Evolutionary conservation across 176 grass and related monocot species (phyloP).

Genomic region (Aegilops sharonensis): DNA sequence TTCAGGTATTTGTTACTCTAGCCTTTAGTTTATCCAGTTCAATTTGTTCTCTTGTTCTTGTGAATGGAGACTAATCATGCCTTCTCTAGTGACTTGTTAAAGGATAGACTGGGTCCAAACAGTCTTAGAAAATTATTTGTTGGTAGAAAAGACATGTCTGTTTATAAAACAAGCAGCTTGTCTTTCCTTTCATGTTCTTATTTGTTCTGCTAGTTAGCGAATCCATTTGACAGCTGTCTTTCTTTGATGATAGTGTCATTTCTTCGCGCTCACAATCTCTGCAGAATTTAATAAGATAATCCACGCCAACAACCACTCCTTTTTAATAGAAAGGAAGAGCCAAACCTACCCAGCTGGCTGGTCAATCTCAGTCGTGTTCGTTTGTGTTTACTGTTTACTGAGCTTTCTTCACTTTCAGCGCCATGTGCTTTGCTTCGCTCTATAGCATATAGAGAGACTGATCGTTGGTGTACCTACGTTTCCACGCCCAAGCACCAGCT

Average conservation of each 20-base stretch:
- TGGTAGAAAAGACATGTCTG: neutral
- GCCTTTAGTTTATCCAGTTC: neutral
- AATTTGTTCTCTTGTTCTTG: neutral
- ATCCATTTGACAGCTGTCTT: no score
- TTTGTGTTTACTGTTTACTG: no score
- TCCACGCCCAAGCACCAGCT: neutral
- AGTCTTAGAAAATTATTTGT: neutral
- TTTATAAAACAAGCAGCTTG: neutral
- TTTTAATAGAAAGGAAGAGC: no score
- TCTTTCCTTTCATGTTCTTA: neutral
- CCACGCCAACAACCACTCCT: no score
- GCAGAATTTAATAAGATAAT: no score
- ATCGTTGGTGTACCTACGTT: neutral
- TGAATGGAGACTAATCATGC: neutral
- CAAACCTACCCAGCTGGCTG: no score
- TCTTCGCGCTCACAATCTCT: no score
- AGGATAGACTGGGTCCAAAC: neutral
- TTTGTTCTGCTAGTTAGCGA: neutral
- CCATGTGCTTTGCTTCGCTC: no score
- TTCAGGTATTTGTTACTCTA: constrained; percentile 57
- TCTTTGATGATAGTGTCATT: no score
- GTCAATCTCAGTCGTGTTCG: no score
- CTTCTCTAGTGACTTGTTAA: neutral
- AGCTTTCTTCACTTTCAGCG: no score
- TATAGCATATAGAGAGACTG: no score